Base-by-base conservation (phyloP, 1,284 basidiomycete species). In the Leccinum cinnamomeum region DNA sequence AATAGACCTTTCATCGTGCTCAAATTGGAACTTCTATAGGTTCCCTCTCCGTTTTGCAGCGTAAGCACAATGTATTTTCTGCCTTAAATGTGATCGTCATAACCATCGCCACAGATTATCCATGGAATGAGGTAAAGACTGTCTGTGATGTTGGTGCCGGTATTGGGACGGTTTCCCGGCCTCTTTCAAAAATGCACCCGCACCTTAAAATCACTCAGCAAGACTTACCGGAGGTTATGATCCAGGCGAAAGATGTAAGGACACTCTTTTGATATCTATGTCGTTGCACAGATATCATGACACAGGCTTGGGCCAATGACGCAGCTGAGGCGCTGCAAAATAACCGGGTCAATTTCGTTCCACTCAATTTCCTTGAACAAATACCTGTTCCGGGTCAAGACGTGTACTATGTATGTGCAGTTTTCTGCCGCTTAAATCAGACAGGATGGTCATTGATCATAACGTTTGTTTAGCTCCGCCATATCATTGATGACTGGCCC, bases 121-220 rank as follows among this genome's bases (percentile, higher is more conserved):
- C 82, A 10, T 85, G 82, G 83, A 62, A 69, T 23, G 67, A 70
- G 7, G 70, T 81, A 1, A 72, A 79, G 0, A 76, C 74, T 0
- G 64, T 86, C 7, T 81, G 79, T 37, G 84, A 86, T 67, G 74
- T 86, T 8, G 83, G 81, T 3, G 77, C 80, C 0, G 79, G 83
- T 2, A 70, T 78, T 30, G 84, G 84, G 0, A 68, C 76, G 14
- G 70, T 81, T n/a, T 72, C 78, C 2, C 70, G 84, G n/a, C 73
- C 76, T 20, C 73, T 86, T 5, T 68, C 77, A 0, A 79, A 76
- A 63, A 67, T 68, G 11, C 75, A 78, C 56, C 78, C 81, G 0
- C 72, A 79, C 14, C 64, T 86, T 20, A 75, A 75, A 30, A 65
- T 82, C n/a, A 70, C 77, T 3, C 60, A 84, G 2, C 84, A 85